phyloP scores from a whole-genome alignment of 1,139 yeast genomes.

The Hemisphaericaspora lyxosophila region DNA sequence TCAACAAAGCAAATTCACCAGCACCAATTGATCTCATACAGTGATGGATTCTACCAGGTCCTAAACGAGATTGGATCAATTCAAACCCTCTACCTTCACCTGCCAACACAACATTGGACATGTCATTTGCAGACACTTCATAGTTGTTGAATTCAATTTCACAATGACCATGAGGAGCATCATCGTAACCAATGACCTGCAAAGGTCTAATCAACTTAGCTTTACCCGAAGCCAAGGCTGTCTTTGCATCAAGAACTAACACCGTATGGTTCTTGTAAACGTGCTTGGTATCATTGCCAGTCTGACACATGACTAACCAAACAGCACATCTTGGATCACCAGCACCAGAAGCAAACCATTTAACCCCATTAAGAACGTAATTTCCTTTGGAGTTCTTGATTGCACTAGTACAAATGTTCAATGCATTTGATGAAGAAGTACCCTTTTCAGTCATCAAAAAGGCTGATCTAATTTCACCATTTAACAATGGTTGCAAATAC shows the following conservation, averaged over 20 bases:
- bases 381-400: constrained; percentile 43
- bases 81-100: constrained; percentile 64
- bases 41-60: constrained; percentile 75
- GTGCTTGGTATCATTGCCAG: constrained; percentile 35
- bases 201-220: constrained; percentile 57
- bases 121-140: constrained; percentile 46
- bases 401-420: constrained; percentile 58
- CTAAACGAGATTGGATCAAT: constrained; percentile 66
- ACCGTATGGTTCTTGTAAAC: constrained; percentile 60
- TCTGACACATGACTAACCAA: constrained; percentile 70
- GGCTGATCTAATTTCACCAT: constrained; percentile 64
- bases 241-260: constrained; percentile 55
- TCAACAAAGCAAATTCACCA: constrained; percentile 59
- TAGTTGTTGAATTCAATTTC: constrained; percentile 57
- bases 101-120: constrained; percentile 42
- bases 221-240: constrained; percentile 51
- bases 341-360: constrained; percentile 79
- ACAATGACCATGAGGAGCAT: constrained; percentile 75
- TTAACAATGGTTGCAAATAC: constrained; percentile 57
- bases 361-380: constrained; percentile 61
- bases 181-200: constrained; percentile 62
- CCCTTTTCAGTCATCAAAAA: constrained; percentile 73
- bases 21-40: constrained; percentile 71
- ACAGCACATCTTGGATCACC: constrained; percentile 66
- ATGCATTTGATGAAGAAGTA: constrained; percentile 65